Conservation (phyloP, 768 basidiomycete species). For the Krasilnikovozyma curviuscula region DNA sequence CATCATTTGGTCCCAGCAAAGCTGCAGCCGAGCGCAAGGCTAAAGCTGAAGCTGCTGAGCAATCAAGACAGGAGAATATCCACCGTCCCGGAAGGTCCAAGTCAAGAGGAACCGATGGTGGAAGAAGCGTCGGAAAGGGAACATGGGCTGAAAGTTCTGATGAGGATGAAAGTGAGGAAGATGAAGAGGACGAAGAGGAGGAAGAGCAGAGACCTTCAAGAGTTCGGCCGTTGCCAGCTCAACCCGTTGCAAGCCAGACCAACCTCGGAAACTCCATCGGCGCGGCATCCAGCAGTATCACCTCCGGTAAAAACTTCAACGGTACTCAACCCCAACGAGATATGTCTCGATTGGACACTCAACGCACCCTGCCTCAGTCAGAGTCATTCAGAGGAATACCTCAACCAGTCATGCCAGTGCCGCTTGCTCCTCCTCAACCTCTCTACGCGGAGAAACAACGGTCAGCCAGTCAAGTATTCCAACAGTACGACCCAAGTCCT, state of each 20-base stretch:
- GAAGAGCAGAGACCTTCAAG: slow-evolving; percentile 16
- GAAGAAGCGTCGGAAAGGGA: slow-evolving; percentile 19
- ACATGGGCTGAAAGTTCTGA: slow-evolving; percentile 56
- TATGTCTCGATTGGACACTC: too few species aligned
- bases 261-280: background rate
- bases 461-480: too few species aligned
- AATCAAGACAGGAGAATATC: slow-evolving; percentile 56
- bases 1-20: slow-evolving; percentile 73
- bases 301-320: too few species aligned
- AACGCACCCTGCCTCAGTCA: too few species aligned
- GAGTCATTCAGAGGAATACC: too few species aligned
- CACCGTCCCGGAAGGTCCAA: slow-evolving; percentile 47
- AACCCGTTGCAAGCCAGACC: background rate
- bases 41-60: slow-evolving; percentile 63
- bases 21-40: slow-evolving; percentile 69
- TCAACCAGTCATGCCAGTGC: too few species aligned
- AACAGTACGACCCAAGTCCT: too few species aligned
- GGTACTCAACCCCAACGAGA: too few species aligned
- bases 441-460: too few species aligned
- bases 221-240: background rate
- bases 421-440: too few species aligned
- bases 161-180: slow-evolving; percentile 60
- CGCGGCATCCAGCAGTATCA: background rate
- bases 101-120: slow-evolving; percentile 27
- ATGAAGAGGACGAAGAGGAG: slow-evolving; percentile 51